Evolutionary conservation across 2,329 filamentous ascomycete species (phyloP).

Genomic region (Drechslera avenae): DNA sequence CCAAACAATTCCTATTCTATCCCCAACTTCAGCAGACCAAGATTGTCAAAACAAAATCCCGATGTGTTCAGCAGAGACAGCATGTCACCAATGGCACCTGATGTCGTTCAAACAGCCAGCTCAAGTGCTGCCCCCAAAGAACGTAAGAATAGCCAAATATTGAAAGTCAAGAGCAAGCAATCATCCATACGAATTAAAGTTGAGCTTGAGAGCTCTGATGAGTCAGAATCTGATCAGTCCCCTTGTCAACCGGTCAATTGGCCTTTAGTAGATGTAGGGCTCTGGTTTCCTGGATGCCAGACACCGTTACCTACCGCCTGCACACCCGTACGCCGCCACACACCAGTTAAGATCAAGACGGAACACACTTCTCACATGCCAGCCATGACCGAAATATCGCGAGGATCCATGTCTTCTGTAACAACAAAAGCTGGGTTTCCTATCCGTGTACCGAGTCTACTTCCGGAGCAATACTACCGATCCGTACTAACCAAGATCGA

Average conservation of each 20-base stretch:
- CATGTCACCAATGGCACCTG: no score
- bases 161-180: not conserved
- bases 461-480: slow-evolving; percentile 3
- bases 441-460: not conserved
- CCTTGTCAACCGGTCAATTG: not conserved
- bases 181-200: not conserved
- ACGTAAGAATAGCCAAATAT: no score
- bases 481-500: not conserved
- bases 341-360: not conserved
- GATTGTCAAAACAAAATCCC: no score
- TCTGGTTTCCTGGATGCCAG: no score
- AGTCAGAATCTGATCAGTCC: not conserved
- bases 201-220: not conserved
- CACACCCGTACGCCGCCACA: not conserved
- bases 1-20: not conserved
- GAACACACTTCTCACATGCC: not conserved
- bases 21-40: no score
- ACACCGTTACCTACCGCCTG: no score
- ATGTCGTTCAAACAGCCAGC: no score
- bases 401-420: not conserved
- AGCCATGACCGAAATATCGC: not conserved
- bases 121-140: no score
- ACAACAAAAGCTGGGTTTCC: not conserved
- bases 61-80: no score
- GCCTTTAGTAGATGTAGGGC: not conserved